phyloP scores from a whole-genome alignment of 2,329 filamentous ascomycete species.

The Venturia asperata region DNA sequence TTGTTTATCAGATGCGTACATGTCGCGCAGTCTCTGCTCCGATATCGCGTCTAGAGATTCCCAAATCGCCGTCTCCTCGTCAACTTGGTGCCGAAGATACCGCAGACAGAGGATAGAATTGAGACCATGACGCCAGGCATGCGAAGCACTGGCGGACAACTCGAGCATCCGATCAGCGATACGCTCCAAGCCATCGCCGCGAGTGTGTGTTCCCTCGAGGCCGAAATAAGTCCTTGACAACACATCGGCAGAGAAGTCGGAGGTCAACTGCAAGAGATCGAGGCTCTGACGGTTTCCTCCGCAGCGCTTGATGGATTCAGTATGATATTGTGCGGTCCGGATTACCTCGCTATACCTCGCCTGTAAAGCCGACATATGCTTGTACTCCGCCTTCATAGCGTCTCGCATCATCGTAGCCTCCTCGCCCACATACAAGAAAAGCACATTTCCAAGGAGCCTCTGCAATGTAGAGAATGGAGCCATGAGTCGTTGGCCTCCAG shows the following conservation, averaged over 20 bases:
- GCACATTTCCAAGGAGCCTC: neutral
- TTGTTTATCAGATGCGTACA: neutral
- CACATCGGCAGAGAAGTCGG: neutral
- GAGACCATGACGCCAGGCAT: neutral
- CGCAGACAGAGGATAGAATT: neutral
- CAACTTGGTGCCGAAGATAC: neutral
- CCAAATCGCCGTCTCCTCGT: neutral
- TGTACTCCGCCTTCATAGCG: constrained; percentile 1
- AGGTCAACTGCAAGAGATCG: neutral
- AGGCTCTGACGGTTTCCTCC: neutral
- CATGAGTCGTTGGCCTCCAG: constrained; percentile 1
- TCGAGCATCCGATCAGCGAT: neutral
- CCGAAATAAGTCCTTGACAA: neutral
- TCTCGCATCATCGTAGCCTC: constrained; percentile 1
- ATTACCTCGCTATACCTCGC: neutral
- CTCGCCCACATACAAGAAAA: neutral
- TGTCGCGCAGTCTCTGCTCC: neutral
- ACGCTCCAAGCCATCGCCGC: neutral
- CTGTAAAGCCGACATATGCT: neutral
- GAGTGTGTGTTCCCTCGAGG: neutral
- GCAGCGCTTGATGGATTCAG: neutral
- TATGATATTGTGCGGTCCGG: neutral
- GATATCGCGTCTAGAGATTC: neutral
- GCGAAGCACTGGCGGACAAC: neutral
- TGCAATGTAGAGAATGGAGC: neutral